Base-by-base conservation (phyloP, 2,329 filamentous ascomycete species). In the Alternaria panax region DNA sequence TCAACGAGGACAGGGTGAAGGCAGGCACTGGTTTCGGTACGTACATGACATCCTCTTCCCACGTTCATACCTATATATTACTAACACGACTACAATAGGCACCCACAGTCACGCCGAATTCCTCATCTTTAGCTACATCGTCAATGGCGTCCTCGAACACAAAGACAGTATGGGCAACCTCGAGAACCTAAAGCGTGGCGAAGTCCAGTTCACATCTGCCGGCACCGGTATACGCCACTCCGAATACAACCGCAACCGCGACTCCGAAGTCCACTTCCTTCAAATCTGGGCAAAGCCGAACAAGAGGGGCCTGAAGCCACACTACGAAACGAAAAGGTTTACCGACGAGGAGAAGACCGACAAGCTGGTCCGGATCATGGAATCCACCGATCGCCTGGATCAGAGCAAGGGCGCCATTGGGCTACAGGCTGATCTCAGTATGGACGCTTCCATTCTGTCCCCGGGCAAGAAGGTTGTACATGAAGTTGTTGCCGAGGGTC, bases 131-230 rank as follows among this genome's bases (percentile, higher is more conserved):
- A 89, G 86, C 74, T 95, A 96, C 80, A 90, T 96, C 71, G 83
- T 96, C n/a, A 87, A 84, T 46, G 92, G 93, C 64, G 91, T 94
- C 79, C 86, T 96, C 63, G 94, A 93, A 47, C 93, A 96, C 81
- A 89, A 92, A 47, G 92, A 96, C 80, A 91, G 87, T 61, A 93
- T 96, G 89, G 86, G 92, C 68, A 86, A 84, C 54, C 73, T 83
- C 8, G 82, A 87, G 77, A 92, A 89, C 79, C 89, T 96, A 83
- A 86, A 86, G 71, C 84, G 92, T 36, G 92, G 92, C 12, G 92
- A 96, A 76, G 91, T 96, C 43, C 92, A 96, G 73, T 96, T 96
- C 78, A 96, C 92, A 9, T 93, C 90, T 14, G 92, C 91, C n/a
- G 92, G 92, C 54, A 92, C 87, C 5, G 87, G 87, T 6, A 89